Conservation (phyloP, 169 alveolate genomes). For the Cryptosporidium viatorum region DNA sequence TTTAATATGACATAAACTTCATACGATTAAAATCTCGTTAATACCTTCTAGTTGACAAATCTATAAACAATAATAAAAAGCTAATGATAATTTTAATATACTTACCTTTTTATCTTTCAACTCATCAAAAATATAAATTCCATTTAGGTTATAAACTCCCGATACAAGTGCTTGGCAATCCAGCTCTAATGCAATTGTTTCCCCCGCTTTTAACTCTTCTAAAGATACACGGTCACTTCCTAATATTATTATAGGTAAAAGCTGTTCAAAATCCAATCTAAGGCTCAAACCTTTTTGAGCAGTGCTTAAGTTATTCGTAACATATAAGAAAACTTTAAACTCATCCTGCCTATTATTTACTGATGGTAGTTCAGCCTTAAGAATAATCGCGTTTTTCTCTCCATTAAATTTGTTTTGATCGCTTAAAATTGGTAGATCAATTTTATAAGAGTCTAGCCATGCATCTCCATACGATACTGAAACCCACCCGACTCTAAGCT, state of each 20-base stretch:
- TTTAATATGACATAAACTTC: not conserved
- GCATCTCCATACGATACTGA: conserved; percentile 53
- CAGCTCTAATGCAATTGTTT: conserved; percentile 5
- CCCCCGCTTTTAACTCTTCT: not conserved
- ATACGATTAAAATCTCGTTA: conserved; percentile 17
- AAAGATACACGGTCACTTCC: conserved; percentile 20
- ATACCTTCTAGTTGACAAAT: conserved; percentile 28
- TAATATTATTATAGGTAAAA: conserved; percentile 26
- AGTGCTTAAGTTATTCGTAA: conserved; percentile 1
- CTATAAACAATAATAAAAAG: not conserved
- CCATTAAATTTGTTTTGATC: not conserved
- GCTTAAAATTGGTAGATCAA: not conserved
- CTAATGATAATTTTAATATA: not conserved
- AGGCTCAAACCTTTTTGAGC: not conserved
- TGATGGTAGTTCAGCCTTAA: conserved; percentile 19
- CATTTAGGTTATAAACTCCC: conserved; percentile 42
- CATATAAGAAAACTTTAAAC: conserved; percentile 10
- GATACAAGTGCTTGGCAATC: conserved; percentile 28
- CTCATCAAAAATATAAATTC: conserved; percentile 11
- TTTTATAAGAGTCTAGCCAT: conserved; percentile 29
- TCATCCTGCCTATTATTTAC: conserved; percentile 23
- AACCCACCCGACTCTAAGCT: conserved; percentile 14
- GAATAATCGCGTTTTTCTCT: not conserved
- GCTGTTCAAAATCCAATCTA: conserved; percentile 31
- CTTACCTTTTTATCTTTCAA: conserved; percentile 14